Evolutionary conservation across 495 filamentous ascomycete species (phyloP).

Genomic region (Trichoderma parareesei): DNA sequence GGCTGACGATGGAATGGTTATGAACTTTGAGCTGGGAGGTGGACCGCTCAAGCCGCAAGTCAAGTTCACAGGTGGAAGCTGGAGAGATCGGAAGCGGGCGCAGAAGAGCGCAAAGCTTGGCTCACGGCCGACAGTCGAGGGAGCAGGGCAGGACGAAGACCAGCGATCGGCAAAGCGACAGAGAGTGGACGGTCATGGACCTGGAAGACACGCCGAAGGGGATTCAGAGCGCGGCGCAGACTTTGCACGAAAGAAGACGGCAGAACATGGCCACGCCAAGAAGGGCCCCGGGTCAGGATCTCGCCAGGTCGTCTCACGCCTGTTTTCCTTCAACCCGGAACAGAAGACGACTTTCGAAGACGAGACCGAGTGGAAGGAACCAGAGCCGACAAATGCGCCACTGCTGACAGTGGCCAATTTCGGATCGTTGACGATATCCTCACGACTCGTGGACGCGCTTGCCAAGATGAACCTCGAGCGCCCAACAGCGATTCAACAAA

Average conservation of each 20-base stretch:
- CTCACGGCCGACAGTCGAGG: constrained; percentile 13
- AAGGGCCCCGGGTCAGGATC: constrained; percentile 24
- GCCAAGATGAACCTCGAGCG: constrained; percentile 80
- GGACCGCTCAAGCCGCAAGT: constrained; percentile 48
- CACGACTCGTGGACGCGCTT: constrained; percentile 69
- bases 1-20: constrained; percentile 90
- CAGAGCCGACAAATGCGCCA: constrained; percentile 89
- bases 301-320: constrained; percentile 65
- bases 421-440: constrained; percentile 68
- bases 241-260: constrained; percentile 13
- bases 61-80: constrained; percentile 79
- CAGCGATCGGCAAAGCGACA: constrained; percentile 35
- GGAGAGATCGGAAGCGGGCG: constrained; percentile 78
- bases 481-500: constrained; percentile 90
- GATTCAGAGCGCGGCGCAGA: not conserved
- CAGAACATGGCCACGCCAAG: constrained; percentile 14
- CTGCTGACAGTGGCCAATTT: constrained; percentile 79
- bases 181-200: constrained; percentile 23
- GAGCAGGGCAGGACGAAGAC: constrained; percentile 14
- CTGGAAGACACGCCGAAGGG: constrained; percentile 13
- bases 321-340: constrained; percentile 81
- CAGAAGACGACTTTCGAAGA: constrained; percentile 49
- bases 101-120: constrained; percentile 55
- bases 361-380: constrained; percentile 33
- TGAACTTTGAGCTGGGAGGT: constrained; percentile 79